Evolutionary conservation across 495 filamentous ascomycete genomes (phyloP), one percentile per base, ranked within the genome.

Genomic region (Trichoderma asperelloides): DNA sequence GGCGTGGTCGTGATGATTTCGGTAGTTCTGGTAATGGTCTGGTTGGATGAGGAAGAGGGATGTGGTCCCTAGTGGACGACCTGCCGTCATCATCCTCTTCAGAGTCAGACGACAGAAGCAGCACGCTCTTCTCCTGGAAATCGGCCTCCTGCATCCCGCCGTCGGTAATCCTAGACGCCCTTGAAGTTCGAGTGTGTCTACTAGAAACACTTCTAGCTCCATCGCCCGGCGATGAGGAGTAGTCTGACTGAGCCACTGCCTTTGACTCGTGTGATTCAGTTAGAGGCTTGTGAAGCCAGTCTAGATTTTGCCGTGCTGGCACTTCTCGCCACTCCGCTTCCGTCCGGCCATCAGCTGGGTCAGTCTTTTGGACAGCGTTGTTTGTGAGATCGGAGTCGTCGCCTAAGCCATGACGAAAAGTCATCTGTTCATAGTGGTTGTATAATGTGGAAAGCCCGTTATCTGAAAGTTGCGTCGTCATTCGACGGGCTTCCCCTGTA

Each of bases 351-450:
- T 18, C 55, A 13, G 51, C 23, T 28, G 51, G 15, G 15, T 30
- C 55, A 2, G 27, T 60, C 55, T 18, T 60, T 12, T 60, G 12
- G 55, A 12, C 55, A 60, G 55, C 65, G 67, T 66, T 33, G n/a
- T 25, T 30, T 21, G n/a, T 30, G 16, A 27, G 4, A 23, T 40
- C 68, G 68, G 0, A 63, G 68, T 75, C 76, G 66, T 74, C 72
- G n/a, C 72, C 76, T 70, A 83, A 68, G 12, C 72, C 71, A 40
- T 78, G 69, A 3, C 76, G 74, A 60, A 82, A 80, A 3, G 80
- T 76, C 68, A 78, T 76, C 68, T 81, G 77, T 65, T 86, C 82
- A 68, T 86, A 85, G 69, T 83, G 79, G 63, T 84, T 76, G 68
- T 86, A 84, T 9, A 84, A 74, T 39, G 80, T 75, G 47, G 78